A percentile compares a stretch with the other conserved stretches of the same genome.
Evolutionary conservation across 108 stramenopile species (phyloP).

Genomic region (Schizochytrium sp.): DNA sequence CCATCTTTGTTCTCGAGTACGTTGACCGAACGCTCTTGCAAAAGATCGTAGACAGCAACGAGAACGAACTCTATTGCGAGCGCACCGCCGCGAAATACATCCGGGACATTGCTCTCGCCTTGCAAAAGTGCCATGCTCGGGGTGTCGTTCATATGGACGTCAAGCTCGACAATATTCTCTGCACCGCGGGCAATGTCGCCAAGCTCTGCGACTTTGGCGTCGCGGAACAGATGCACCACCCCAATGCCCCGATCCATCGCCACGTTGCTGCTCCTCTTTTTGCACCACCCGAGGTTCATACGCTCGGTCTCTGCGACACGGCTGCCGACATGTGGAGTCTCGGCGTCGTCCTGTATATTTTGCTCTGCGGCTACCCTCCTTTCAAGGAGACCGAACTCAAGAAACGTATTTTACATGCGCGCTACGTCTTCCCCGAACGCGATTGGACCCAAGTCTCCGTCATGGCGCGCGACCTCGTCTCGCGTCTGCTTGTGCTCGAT

Average conservation of each 20-base stretch:
- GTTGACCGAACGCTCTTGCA: neutral
- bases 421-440: conserved; percentile 63
- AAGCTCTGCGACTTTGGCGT: conserved; percentile 21
- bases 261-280: neutral
- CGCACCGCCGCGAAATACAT: neutral
- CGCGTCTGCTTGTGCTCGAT: conserved; percentile 60
- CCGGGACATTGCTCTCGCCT: neutral
- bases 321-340: conserved; percentile 24
- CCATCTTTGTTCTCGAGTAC: neutral
- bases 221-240: neutral
- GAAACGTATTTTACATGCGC: neutral
- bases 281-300: neutral
- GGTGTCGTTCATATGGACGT: conserved; percentile 1
- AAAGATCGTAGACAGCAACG: neutral
- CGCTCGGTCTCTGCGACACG: neutral
- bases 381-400: conserved; percentile 28
- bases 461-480: conserved; percentile 75
- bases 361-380: conserved; percentile 35
- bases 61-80: neutral
- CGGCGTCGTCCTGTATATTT: conserved; percentile 33
- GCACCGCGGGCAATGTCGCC: neutral
- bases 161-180: neutral
- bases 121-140: neutral
- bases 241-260: neutral
- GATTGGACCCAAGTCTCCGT: conserved; percentile 69